These are phyloP conservation scores for Ophiostoma australiae DNA, from an alignment of 2,329 filamentous ascomycete genomes.

Conservation along the genomic window DNA sequence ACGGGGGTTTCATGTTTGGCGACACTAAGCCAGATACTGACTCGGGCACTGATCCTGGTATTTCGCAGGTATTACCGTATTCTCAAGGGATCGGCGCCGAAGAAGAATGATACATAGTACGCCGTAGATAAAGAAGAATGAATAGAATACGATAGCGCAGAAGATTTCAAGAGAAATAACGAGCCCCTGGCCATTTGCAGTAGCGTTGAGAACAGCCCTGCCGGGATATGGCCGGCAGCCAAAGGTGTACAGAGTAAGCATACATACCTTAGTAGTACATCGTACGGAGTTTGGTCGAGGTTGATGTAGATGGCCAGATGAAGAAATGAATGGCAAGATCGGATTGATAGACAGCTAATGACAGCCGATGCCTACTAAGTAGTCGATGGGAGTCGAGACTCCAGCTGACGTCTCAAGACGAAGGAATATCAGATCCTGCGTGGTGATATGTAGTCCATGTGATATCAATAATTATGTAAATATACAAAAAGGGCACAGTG, in stretches of 20 bases:
- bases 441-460: not conserved
- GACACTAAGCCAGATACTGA: slow-evolving; percentile 15
- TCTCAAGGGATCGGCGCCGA: slow-evolving; percentile 19
- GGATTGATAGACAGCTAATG: not conserved
- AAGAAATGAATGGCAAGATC: not conserved
- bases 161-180: not conserved
- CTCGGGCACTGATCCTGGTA: slow-evolving; percentile 19
- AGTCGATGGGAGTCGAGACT: slow-evolving; percentile 8
- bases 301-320: not conserved
- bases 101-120: not conserved
- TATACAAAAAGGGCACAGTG: not conserved
- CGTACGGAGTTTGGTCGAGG: not conserved
- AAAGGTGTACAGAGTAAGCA: not conserved
- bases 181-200: slow-evolving; percentile 17
- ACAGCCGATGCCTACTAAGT: not conserved
- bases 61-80: slow-evolving; percentile 22
- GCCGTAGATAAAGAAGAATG: not conserved
- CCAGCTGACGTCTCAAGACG: not conserved
- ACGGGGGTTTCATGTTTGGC: slow-evolving; percentile 20
- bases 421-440: not conserved
- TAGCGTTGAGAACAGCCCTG: slow-evolving; percentile 16
- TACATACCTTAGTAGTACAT: no score
- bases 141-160: not conserved
- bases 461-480: no score
- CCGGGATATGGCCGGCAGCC: not conserved